phyloP scores from a whole-genome alignment of 805 yeast genomes.

The Kodamaea laetipori region DNA sequence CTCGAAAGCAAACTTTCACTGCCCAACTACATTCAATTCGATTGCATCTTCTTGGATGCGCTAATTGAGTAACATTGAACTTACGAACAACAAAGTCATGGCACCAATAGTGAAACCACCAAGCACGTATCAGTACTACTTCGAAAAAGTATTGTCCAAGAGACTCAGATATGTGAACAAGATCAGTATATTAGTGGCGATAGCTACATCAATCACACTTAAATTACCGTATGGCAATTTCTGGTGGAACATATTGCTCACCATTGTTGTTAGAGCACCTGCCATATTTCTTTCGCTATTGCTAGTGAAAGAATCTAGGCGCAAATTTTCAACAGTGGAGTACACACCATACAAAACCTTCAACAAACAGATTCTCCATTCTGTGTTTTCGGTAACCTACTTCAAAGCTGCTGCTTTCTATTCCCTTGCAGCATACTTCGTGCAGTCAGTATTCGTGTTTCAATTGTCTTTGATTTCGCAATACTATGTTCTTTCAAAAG shows the following conservation, averaged over 20 bases:
- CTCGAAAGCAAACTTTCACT: not conserved
- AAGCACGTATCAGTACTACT: conserved; percentile 27
- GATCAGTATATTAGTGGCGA: conserved; percentile 30
- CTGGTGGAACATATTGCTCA: conserved; percentile 33
- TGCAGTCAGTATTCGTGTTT: conserved; percentile 27
- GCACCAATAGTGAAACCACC: conserved; percentile 8
- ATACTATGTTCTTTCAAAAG: conserved; percentile 39
- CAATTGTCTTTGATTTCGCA: conserved; percentile 30
- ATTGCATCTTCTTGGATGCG: not conserved
- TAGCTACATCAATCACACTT: conserved; percentile 26
- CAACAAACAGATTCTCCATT: conserved; percentile 30
- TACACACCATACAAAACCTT: conserved; percentile 35
- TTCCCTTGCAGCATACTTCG: conserved; percentile 23
- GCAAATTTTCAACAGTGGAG: conserved; percentile 31
- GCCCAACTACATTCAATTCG: not conserved
- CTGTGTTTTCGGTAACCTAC: conserved; percentile 23
- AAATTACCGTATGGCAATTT: conserved; percentile 31
- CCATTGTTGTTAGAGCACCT: conserved; percentile 32
- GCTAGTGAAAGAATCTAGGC: conserved; percentile 28
- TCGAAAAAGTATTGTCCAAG: conserved; percentile 33
- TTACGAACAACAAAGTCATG: conserved; percentile 5
- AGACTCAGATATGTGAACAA: conserved; percentile 40
- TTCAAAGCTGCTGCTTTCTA: conserved; percentile 23
- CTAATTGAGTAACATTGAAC: not conserved
- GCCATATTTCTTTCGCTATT: conserved; percentile 30